Percentiles rank a stretch among this genome's conserved stretches.
Evolutionary conservation across 202 grass and related monocot genomes (phyloP).

Genomic region (Carex arenaria): DNA sequence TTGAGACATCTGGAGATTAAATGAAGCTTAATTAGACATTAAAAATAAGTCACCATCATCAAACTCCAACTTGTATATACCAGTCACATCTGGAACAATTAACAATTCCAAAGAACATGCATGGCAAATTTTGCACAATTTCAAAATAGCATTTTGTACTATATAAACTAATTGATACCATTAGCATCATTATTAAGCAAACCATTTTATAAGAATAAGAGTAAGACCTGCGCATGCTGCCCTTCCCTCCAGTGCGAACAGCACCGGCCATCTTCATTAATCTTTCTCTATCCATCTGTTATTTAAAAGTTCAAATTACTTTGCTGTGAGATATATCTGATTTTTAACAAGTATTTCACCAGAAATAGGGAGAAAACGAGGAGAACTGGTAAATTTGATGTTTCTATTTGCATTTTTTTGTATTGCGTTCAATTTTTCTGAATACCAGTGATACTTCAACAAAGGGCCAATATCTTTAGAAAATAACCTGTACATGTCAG

Average conservation of each 20-base stretch:
- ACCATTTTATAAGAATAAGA: not conserved
- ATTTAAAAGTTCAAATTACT: constrained; percentile 28
- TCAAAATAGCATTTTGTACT: not conserved
- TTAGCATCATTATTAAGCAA: not conserved
- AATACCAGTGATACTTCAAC: not conserved
- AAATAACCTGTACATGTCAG: not conserved
- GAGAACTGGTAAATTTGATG: not conserved
- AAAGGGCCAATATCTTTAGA: not conserved
- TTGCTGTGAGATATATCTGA: not conserved
- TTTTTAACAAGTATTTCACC: not conserved
- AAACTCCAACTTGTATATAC: not conserved
- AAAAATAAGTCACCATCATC: not conserved
- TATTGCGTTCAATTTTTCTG: not conserved
- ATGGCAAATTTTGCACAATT: not conserved
- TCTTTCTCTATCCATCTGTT: constrained; percentile 89
- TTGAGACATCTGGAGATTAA: not conserved
- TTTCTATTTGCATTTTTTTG: not conserved
- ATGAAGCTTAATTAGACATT: not conserved
- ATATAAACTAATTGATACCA: not conserved
- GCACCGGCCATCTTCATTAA: constrained; percentile 95
- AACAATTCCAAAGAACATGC: not conserved
- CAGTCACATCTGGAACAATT: not conserved
- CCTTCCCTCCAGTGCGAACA: constrained; percentile 91
- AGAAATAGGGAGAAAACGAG: not conserved
- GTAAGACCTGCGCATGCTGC: constrained; percentile 81